A percentile compares a stretch with the other conserved stretches of the same genome.
Evolutionary conservation across 1,139 yeast species (phyloP).

Genomic region (Saccharomyces uvarum): DNA sequence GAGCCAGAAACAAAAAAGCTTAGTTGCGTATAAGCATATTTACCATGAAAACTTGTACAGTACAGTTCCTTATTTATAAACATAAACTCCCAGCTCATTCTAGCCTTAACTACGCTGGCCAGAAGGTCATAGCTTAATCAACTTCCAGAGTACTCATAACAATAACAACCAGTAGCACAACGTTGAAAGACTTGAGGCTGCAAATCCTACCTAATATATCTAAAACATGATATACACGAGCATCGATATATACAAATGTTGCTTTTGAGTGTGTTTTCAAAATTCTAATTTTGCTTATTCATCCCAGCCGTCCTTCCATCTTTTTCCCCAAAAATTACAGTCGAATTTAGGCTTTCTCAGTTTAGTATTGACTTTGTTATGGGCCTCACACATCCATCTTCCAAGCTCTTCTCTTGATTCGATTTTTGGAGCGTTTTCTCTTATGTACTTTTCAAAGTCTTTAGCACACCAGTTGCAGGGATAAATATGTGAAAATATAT

Average conservation of each 20-base stretch:
- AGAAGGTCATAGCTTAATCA: too few species aligned
- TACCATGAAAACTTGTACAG: not conserved
- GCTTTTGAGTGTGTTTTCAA: not conserved
- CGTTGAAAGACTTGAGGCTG: not conserved
- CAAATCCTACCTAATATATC: not conserved
- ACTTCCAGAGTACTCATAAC: too few species aligned
- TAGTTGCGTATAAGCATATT: not conserved
- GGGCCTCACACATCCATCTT: constrained; percentile 90
- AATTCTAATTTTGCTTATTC: constrained; percentile 18
- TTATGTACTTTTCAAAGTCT: constrained; percentile 65
- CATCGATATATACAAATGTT: not conserved
- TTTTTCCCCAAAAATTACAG: constrained; percentile 80
- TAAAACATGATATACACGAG: not conserved
- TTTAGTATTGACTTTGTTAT: constrained; percentile 79
- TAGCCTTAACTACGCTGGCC: too few species aligned
- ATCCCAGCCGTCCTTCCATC: constrained; percentile 85
- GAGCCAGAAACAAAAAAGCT: not conserved
- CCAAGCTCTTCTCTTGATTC: constrained; percentile 73
- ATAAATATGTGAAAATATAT: constrained; percentile 68
- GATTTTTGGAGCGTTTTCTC: constrained; percentile 56
- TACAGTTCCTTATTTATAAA: not conserved
- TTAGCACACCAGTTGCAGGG: constrained; percentile 95
- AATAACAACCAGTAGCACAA: too few species aligned
- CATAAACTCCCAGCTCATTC: not conserved
- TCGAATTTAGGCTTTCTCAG: constrained; percentile 80